These are phyloP conservation scores for Fagopyrum esculentum DNA, from an alignment of 148 eudicot genomes.

Conservation along the genomic window DNA sequence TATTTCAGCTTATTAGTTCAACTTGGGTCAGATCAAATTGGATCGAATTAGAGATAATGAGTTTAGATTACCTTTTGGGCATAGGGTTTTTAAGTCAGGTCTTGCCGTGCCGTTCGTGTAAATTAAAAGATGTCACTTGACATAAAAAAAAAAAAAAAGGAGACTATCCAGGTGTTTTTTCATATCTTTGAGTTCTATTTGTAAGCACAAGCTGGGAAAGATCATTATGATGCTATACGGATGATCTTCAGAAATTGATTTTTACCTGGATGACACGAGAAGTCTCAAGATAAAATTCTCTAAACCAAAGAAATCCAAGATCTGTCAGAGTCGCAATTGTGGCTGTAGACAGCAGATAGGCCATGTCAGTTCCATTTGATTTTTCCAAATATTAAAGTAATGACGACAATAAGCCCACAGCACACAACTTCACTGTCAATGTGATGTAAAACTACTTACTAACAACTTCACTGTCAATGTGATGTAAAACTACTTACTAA, in stretches of 20 bases:
- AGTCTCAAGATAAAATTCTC: conserved; percentile 97
- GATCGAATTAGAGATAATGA: neutral
- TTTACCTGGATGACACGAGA: conserved; percentile 98
- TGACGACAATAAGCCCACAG: neutral
- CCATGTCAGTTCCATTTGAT: conserved; percentile 8
- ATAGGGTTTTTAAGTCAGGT: neutral
- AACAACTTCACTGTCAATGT: neutral
- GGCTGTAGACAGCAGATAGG: conserved; percentile 43
- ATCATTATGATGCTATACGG: neutral
- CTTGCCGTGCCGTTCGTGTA: neutral
- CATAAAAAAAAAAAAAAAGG: neutral
- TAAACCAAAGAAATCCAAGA: conserved; percentile 96
- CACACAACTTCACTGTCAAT: neutral
- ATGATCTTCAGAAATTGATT: conserved; percentile 3
- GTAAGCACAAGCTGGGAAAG: neutral
- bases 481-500: neutral
- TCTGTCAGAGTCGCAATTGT: conserved; percentile 81
- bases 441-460: neutral
- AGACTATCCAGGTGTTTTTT: neutral
- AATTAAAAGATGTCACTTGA: neutral
- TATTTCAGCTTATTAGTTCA: neutral
- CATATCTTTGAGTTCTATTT: neutral
- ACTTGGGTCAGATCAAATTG: neutral
- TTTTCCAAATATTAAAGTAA: neutral
- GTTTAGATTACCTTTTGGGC: neutral